Base-by-base conservation (phyloP, 192 early-diverging fungal genomes). In the Coemansia sp. region DNA sequence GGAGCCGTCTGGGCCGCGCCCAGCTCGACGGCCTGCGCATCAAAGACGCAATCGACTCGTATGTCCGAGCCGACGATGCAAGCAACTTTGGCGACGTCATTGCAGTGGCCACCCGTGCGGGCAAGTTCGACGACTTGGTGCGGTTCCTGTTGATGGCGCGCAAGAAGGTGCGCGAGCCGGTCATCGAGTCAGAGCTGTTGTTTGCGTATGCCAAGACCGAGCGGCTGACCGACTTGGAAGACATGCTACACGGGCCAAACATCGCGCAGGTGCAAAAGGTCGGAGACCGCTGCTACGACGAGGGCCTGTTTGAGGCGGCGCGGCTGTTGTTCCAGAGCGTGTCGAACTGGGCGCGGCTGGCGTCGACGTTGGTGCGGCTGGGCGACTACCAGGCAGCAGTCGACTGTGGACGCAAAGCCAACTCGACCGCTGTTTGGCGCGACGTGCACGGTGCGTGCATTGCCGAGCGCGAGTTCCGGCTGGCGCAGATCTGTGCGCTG, bases 371-470 rank as follows among this genome's bases (percentile, higher is more conserved):
- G 18, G 95, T 99, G 39, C 88, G 95, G 62, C 80, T 99, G 56
- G 88, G 90, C 57, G 97, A 99, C 68, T 96, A 96, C 82, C 93
- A 95, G 76, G 87, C 86, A 39, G 96, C 97, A 10, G 97, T 99
- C 29, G 97, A 99, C 72, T 95, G 96, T 60, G 97, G 96, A 9
- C 88, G 97, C 69, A 99, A 99, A 80, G 97, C 97, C 66, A 96
- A 96, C 83, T 89, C 90, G 57, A 98, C 96, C 26, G 93, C 93
- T 79, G 97, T 99, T 50, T 99, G 97, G 97, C 98, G 96, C 87
- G 94, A 99, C 74, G 96, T 99, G 65, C 93, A 98, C 68, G 88
- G 90, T 14, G 95, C 95, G 9, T 98, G 96, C 81, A 92, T 99
- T 52, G 89, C 92, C 26, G 90, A 95, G 69, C 85, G 87, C 20